Evolutionary conservation across 78 protist species (phyloP).

Genomic region (Chrysochromulina parva): DNA sequence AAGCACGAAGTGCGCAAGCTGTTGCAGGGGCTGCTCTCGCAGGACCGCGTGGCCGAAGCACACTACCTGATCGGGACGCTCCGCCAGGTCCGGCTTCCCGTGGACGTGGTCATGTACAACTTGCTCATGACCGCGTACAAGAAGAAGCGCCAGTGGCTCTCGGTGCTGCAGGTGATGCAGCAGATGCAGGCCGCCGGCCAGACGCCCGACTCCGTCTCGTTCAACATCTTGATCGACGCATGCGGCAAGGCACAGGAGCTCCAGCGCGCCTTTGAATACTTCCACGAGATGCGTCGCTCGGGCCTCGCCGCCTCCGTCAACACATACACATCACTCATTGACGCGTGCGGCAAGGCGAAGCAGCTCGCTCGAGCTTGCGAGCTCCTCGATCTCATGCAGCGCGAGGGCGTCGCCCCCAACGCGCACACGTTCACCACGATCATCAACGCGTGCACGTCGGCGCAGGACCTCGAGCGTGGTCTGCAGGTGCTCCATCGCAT

Average conservation of each 20-base stretch:
- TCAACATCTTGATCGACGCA: constrained; percentile 10
- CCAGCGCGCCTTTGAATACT: constrained; percentile 2
- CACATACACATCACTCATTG: neutral
- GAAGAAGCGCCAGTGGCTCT: neutral
- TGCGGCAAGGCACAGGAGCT: constrained; percentile 19
- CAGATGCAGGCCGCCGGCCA: neutral
- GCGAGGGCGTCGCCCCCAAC: neutral
- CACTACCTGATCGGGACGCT: neutral
- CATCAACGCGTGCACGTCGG: neutral
- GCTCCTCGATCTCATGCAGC: neutral
- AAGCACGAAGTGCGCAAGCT: neutral
- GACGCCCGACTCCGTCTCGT: neutral
- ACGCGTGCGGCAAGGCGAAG: neutral
- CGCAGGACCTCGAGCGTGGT: neutral
- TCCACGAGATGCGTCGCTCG: neutral
- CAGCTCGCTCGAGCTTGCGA: neutral
- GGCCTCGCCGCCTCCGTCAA: neutral
- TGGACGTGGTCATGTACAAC: constrained; percentile 3
- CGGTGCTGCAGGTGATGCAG: neutral
- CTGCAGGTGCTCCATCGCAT: no score
- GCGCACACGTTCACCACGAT: neutral
- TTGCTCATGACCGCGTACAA: neutral
- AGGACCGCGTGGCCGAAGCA: neutral
- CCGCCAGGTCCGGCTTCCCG: neutral
- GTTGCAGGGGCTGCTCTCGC: neutral